Percentiles rank a stretch among this genome's conserved stretches.
phyloP scores from a whole-genome alignment of 2,329 filamentous ascomycete species.

The Camillea tinctor region DNA sequence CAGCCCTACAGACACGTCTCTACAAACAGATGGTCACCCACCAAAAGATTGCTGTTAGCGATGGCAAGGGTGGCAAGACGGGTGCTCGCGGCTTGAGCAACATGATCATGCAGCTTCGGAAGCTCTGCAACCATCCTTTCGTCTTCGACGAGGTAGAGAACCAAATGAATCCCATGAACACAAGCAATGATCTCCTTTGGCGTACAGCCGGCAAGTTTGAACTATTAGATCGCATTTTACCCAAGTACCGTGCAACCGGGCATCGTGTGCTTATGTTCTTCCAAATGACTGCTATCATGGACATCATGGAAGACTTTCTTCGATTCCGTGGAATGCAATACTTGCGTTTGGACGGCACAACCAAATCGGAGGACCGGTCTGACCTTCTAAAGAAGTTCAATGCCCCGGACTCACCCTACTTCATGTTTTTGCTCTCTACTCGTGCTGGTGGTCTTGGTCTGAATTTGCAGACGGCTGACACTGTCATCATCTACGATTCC shows the following conservation, averaged over 20 bases:
- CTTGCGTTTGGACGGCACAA: slow-evolving; percentile 91
- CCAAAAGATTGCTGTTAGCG: slow-evolving; percentile 90
- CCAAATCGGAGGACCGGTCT: slow-evolving; percentile 95
- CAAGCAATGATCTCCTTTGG: slow-evolving; percentile 93
- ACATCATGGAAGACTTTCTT: slow-evolving; percentile 99
- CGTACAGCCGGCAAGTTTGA: slow-evolving; percentile 97
- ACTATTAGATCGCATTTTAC: slow-evolving; percentile 84
- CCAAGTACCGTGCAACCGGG: slow-evolving; percentile 86
- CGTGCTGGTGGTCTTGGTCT: slow-evolving; percentile 97
- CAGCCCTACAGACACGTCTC: slow-evolving; percentile 84
- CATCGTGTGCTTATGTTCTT: slow-evolving; percentile 99
- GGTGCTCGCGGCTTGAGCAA: slow-evolving; percentile 94
- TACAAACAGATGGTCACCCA: slow-evolving; percentile 98
- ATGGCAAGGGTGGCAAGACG: slow-evolving; percentile 93
- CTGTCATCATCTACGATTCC: slow-evolving; percentile 98
- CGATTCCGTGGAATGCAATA: slow-evolving; percentile 81
- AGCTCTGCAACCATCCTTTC: slow-evolving; percentile 98
- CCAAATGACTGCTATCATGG: slow-evolving; percentile 99
- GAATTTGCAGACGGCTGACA: slow-evolving; percentile 96
- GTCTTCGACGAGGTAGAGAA: slow-evolving; percentile 98
- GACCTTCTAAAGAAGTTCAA: slow-evolving; percentile 90
- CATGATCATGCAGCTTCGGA: slow-evolving; percentile 99
- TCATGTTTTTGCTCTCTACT: slow-evolving; percentile 97
- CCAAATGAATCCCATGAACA: slow-evolving; percentile 87
- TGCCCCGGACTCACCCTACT: slow-evolving; percentile 84